Conservation (phyloP, 2,329 filamentous ascomycete genomes). For the Verticillium albo-atrum region DNA sequence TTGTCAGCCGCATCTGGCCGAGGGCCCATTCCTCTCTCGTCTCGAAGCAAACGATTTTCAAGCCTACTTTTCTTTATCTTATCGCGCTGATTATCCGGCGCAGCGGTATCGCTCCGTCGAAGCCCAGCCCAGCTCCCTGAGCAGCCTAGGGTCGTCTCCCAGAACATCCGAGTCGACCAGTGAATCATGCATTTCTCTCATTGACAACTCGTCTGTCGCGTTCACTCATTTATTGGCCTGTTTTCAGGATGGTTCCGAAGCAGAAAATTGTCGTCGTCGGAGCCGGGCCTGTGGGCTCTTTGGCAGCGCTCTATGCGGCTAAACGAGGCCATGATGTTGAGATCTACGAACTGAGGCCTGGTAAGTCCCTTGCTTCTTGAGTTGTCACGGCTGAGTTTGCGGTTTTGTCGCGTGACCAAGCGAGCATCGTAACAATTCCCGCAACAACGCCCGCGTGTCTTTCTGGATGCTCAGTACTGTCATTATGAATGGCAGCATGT, state of each 20-base stretch:
- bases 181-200: background rate
- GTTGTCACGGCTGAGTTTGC: background rate
- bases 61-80: background rate
- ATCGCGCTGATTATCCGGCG: background rate
- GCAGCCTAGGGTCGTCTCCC: background rate
- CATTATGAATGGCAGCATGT: background rate
- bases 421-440: background rate
- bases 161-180: background rate
- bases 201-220: background rate
- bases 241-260: constrained; percentile 25
- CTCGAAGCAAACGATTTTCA: background rate
- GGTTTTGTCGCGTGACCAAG: background rate
- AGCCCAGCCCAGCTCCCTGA: background rate
- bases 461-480: background rate
- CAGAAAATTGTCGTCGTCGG: constrained; percentile 82
- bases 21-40: background rate
- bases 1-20: background rate
- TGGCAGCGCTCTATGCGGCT: constrained; percentile 90
- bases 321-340: constrained; percentile 84
- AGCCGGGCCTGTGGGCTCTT: constrained; percentile 86
- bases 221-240: background rate
- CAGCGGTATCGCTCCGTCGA: background rate
- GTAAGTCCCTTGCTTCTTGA: constrained; percentile 46
- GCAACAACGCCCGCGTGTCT: background rate
- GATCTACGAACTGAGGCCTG: constrained; percentile 87